Evolutionary conservation across 108 stramenopile genomes (phyloP).

Genomic region (Skeletonema tropicum): DNA sequence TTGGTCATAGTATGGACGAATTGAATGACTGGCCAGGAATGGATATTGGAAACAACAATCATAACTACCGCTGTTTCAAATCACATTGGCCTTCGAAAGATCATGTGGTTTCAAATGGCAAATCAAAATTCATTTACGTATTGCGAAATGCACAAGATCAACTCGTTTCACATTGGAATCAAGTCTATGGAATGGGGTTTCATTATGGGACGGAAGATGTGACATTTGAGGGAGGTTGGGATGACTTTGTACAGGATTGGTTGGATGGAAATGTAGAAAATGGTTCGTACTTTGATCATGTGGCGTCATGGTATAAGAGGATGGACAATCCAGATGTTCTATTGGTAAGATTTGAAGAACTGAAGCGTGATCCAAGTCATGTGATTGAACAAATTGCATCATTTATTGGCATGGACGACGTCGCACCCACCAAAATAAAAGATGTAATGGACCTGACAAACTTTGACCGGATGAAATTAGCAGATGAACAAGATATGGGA

Average conservation of each 20-base stretch:
- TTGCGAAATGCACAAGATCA: background rate
- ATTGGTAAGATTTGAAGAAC: too few relatives aligned
- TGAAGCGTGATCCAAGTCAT: too few relatives aligned
- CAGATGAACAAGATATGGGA: too few relatives aligned
- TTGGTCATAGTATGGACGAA: background rate
- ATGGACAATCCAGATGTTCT: too few relatives aligned
- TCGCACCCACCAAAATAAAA: too few relatives aligned
- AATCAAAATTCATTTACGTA: background rate
- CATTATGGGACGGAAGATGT: background rate
- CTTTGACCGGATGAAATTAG: too few relatives aligned
- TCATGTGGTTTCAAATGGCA: background rate
- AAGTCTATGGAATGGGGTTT: background rate
- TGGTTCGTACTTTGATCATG: background rate
- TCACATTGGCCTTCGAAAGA: background rate
- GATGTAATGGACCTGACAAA: too few relatives aligned
- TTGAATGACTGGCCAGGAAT: background rate
- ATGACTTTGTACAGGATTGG: background rate
- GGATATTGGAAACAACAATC: background rate
- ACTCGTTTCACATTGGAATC: background rate
- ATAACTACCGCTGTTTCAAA: background rate
- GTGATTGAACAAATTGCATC: too few relatives aligned
- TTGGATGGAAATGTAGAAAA: background rate
- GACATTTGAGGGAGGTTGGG: constrained; percentile 1
- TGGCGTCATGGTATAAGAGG: too few relatives aligned
- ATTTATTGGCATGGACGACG: too few relatives aligned